Evolutionary conservation across 2,329 filamentous ascomycete genomes (phyloP).

Genomic region (Penicillium freii): DNA sequence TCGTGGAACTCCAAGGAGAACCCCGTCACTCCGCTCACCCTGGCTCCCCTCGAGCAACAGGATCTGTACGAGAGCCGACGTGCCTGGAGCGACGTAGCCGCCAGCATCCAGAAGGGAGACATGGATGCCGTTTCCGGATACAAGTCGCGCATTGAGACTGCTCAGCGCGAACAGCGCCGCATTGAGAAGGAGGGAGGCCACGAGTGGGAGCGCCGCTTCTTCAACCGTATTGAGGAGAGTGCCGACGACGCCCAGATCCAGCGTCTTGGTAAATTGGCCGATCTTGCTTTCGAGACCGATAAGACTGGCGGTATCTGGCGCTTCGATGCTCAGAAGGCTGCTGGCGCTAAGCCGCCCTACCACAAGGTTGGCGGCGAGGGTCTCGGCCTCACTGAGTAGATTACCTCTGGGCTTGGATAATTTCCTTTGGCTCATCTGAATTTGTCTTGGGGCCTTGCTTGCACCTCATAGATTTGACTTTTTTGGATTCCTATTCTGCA

Average conservation of each 20-base stretch:
- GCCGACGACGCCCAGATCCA: slow-evolving; percentile 41
- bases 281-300: slow-evolving; percentile 54
- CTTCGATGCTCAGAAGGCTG: slow-evolving; percentile 58
- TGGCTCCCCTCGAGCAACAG: slow-evolving; percentile 74
- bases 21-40: slow-evolving; percentile 64
- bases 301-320: slow-evolving; percentile 71
- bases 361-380: slow-evolving; percentile 42
- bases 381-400: slow-evolving; percentile 35
- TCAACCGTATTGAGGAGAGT: slow-evolving; percentile 50
- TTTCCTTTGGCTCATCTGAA: background rate
- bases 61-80: slow-evolving; percentile 83
- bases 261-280: slow-evolving; percentile 44
- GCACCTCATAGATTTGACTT: slow-evolving; percentile 21
- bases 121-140: slow-evolving; percentile 76
- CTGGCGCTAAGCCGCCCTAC: slow-evolving; percentile 44
- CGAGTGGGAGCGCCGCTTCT: slow-evolving; percentile 82
- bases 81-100: slow-evolving; percentile 83
- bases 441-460: slow-evolving; percentile 1
- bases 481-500: slow-evolving; percentile 13
- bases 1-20: slow-evolving; percentile 60
- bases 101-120: slow-evolving; percentile 75
- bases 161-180: slow-evolving; percentile 73
- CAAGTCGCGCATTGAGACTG: slow-evolving; percentile 87
- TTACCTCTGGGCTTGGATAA: background rate
- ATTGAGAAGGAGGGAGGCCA: slow-evolving; percentile 71